phyloP scores from a whole-genome alignment of 345 rosid species.

The Aegle marmelos region DNA sequence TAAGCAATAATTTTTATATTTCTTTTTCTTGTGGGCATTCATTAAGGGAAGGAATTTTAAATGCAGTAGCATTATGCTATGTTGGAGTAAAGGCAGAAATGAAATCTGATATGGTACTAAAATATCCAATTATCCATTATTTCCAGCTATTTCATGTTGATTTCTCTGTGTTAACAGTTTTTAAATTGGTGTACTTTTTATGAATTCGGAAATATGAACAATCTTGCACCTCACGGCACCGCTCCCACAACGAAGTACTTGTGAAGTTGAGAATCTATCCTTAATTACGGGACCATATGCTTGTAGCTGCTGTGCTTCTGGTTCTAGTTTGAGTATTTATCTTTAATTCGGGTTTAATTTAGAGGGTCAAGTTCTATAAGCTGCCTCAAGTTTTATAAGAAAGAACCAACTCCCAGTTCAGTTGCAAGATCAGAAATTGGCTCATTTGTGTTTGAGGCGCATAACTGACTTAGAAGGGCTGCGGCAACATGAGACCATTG shows the following conservation, averaged over 20 bases:
- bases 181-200: no score
- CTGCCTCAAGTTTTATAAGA: conserved; percentile 68
- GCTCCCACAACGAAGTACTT: conserved; percentile 56
- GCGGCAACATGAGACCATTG: conserved; percentile 84
- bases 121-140: no score
- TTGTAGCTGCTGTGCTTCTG: neutral
- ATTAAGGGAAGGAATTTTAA: no score
- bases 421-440: conserved; percentile 81
- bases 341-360: conserved; percentile 18
- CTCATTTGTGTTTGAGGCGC: conserved; percentile 76
- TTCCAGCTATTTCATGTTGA: no score
- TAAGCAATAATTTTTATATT: no score
- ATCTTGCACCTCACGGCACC: conserved; percentile 74
- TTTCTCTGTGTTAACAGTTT: no score
- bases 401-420: conserved; percentile 73
- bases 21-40: no score
- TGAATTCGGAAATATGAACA: conserved; percentile 75
- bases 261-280: neutral
- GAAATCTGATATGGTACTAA: no score
- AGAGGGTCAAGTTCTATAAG: conserved; percentile 89
- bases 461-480: conserved; percentile 81
- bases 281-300: neutral
- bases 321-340: neutral
- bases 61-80: no score
- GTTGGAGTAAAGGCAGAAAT: no score